These are phyloP conservation scores for Lentinula edodes DNA, from an alignment of 768 basidiomycete species.

Conservation along the genomic window DNA sequence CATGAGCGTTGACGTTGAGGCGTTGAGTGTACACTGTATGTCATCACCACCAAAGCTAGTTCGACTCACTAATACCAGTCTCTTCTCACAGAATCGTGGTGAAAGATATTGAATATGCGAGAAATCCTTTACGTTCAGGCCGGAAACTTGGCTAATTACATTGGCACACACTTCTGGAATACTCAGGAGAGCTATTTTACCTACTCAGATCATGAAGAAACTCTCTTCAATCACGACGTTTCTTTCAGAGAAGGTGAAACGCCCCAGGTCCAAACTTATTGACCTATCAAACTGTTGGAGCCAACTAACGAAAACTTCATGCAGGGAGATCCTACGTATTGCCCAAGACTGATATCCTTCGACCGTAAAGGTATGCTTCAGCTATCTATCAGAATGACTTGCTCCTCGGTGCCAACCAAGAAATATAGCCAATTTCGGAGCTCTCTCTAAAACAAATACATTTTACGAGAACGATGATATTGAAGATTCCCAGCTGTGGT, in stretches of 20 bases:
- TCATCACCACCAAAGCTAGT: too few relatives aligned
- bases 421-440: slow-evolving; percentile 60
- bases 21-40: neutral
- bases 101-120: slow-evolving; percentile 39
- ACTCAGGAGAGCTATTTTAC: slow-evolving; percentile 68
- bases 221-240: slow-evolving; percentile 43
- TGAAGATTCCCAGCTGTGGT: slow-evolving; percentile 14
- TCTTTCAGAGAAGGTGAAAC: slow-evolving; percentile 64
- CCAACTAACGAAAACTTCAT: neutral
- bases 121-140: slow-evolving; percentile 80
- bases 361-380: slow-evolving; percentile 54
- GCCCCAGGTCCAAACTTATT: slow-evolving; percentile 32
- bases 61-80: too few relatives aligned
- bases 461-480: slow-evolving; percentile 25
- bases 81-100: too few relatives aligned
- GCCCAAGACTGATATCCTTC: slow-evolving; percentile 61
- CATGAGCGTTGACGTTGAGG: too few relatives aligned
- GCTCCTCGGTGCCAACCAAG: neutral
- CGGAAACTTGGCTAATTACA: slow-evolving; percentile 58
- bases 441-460: slow-evolving; percentile 38
- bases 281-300: neutral
- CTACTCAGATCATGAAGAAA: slow-evolving; percentile 37
- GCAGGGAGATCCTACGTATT: slow-evolving; percentile 43
- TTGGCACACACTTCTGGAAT: slow-evolving; percentile 80
- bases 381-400: too few relatives aligned